Evolutionary conservation across 2,329 filamentous ascomycete genomes (phyloP).

Genomic region (Reticulascus tulasneorum): DNA sequence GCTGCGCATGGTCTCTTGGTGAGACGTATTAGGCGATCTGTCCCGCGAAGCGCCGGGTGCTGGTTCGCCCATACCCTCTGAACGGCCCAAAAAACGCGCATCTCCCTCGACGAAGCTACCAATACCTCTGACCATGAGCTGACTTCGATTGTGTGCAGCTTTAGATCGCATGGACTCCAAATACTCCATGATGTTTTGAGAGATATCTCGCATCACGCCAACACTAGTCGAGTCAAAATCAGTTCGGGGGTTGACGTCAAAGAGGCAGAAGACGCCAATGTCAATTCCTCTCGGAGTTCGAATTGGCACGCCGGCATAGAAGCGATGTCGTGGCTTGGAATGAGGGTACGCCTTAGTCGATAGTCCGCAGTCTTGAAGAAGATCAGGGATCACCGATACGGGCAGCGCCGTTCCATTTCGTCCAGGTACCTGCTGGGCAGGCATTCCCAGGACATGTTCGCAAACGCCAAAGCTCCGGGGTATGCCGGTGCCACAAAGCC

Average conservation of each 20-base stretch:
- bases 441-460: constrained; percentile 19
- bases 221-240: constrained; percentile 43
- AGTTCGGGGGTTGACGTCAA: constrained; percentile 52
- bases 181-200: constrained; percentile 55
- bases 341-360: constrained; percentile 30
- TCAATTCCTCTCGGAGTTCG: constrained; percentile 48
- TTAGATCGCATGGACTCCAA: constrained; percentile 52
- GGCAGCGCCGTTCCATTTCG: constrained; percentile 20
- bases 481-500: constrained; percentile 27
- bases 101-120: constrained; percentile 49
- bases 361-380: too few relatives aligned
- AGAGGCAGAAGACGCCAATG: constrained; percentile 57
- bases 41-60: constrained; percentile 3
- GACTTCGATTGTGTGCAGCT: constrained; percentile 48
- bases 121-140: constrained; percentile 50
- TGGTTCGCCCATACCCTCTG: constrained; percentile 2
- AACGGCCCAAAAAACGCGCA: constrained; percentile 18
- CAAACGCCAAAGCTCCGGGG: constrained; percentile 24
- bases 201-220: constrained; percentile 53
- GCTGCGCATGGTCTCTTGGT: constrained; percentile 4
- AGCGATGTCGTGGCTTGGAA: constrained; percentile 27
- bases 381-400: constrained; percentile 28
- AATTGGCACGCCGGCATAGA: constrained; percentile 51
- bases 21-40: constrained; percentile 7
- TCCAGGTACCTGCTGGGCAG: background rate